These are phyloP conservation scores for Bruguiera gymnorhiza DNA, from an alignment of 345 rosid genomes.

Conservation along the genomic window DNA sequence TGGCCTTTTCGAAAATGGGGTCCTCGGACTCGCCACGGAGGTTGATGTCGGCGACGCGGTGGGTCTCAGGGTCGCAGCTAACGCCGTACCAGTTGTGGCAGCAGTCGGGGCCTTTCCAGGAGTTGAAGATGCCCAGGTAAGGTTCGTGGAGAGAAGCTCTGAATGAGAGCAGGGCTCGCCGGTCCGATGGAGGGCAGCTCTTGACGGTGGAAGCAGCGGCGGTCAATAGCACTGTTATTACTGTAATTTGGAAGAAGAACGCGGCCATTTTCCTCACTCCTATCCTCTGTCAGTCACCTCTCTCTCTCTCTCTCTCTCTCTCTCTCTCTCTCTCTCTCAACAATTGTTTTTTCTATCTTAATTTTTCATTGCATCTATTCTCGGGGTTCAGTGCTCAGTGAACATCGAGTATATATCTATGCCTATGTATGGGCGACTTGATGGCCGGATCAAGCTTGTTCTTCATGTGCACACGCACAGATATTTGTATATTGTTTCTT, in stretches of 20 bases:
- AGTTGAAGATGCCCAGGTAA: conserved; percentile 62
- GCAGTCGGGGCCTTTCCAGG: conserved; percentile 84
- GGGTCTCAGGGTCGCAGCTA: conserved; percentile 65
- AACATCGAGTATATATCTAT: too few relatives aligned
- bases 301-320: too few relatives aligned
- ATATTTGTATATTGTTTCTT: too few relatives aligned
- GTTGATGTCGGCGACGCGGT: conserved; percentile 75
- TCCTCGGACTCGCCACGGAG: conserved; percentile 92
- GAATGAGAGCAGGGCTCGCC: conserved; percentile 63
- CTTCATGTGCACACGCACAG: too few relatives aligned
- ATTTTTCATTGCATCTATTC: too few relatives aligned
- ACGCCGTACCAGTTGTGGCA: conserved; percentile 89
- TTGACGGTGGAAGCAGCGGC: conserved; percentile 31
- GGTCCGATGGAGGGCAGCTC: conserved; percentile 71
- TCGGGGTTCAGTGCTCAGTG: too few relatives aligned
- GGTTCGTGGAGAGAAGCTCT: conserved; percentile 66
- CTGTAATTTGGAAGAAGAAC: background rate
- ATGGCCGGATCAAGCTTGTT: too few relatives aligned
- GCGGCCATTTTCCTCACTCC: background rate
- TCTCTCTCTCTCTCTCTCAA: background rate
- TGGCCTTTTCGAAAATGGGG: conserved; percentile 62
- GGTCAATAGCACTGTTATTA: conserved; percentile 2
- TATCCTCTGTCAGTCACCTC: background rate
- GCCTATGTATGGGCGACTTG: too few relatives aligned
- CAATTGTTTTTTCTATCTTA: too few relatives aligned